A percentile compares a stretch with the other conserved stretches of the same genome.
phyloP scores from a whole-genome alignment of 1,284 basidiomycete species.

The Porodaedalea pini region DNA sequence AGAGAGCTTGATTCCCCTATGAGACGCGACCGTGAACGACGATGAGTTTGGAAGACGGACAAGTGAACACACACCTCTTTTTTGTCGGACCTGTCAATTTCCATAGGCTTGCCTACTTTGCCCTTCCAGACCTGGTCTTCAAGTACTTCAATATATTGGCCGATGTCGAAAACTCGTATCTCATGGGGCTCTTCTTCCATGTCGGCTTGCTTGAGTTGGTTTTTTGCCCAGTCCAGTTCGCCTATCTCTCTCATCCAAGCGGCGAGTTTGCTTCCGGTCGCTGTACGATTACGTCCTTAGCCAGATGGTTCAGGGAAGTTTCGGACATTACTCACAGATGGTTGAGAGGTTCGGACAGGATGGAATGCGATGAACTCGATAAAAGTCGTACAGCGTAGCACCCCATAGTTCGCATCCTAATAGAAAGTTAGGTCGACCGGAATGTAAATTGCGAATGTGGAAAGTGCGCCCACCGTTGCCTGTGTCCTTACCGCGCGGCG shows the following conservation, averaged over 20 bases:
- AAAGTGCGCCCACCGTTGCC: constrained; percentile 3
- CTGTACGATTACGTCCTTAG: neutral
- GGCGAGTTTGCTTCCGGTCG: constrained; percentile 38
- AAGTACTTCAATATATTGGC: constrained; percentile 25
- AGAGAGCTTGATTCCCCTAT: constrained; percentile 25
- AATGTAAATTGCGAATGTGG: neutral
- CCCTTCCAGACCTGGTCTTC: constrained; percentile 24
- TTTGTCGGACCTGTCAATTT: constrained; percentile 5
- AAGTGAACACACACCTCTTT: constrained; percentile 1
- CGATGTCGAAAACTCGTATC: constrained; percentile 31
- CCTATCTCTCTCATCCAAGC: constrained; percentile 33
- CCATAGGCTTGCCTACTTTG: constrained; percentile 6
- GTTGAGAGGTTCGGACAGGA: constrained; percentile 18
- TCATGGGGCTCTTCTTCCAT: constrained; percentile 36
- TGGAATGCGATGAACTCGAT: constrained; percentile 29
- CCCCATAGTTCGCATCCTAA: constrained; percentile 35
- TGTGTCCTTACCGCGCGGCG: constrained; percentile 22
- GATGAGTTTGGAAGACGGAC: neutral
- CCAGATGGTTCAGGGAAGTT: too few species aligned
- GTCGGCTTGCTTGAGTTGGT: constrained; percentile 36
- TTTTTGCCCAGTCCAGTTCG: constrained; percentile 32
- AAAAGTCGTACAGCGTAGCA: constrained; percentile 44
- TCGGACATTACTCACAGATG: constrained; percentile 17
- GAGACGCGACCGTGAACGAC: neutral
- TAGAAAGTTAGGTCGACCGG: constrained; percentile 30